phyloP scores from a whole-genome alignment of 345 rosid genomes.

The Hibiscus trionum region DNA sequence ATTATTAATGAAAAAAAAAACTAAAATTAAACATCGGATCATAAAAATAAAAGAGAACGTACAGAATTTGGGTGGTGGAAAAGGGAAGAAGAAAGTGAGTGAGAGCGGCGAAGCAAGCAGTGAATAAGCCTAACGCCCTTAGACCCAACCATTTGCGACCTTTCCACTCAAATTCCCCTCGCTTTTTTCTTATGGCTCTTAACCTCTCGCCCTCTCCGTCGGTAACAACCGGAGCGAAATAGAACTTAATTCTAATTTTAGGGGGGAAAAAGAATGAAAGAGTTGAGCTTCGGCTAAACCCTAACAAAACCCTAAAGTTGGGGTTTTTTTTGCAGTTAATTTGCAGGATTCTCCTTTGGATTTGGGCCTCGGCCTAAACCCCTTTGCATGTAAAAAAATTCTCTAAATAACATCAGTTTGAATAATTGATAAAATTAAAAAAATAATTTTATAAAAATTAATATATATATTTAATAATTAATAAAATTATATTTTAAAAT shows the following conservation, averaged over 20 bases:
- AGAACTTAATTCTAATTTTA: not conserved
- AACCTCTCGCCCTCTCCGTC: not conserved
- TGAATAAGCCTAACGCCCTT: conserved; percentile 55
- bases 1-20: not conserved
- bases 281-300: not conserved
- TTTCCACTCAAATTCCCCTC: not conserved
- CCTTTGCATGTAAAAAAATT: too few species aligned
- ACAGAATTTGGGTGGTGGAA: conserved; percentile 9
- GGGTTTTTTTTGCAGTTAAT: too few species aligned
- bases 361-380: not conserved
- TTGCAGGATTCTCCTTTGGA: not conserved
- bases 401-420: too few species aligned
- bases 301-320: not conserved
- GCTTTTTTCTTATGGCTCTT: not conserved
- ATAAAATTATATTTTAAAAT: too few species aligned
- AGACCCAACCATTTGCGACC: conserved; percentile 47
- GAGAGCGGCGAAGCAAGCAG: conserved; percentile 42
- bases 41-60: not conserved
- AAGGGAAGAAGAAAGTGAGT: conserved; percentile 21
- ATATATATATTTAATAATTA: too few species aligned
- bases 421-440: too few species aligned
- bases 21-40: not conserved
- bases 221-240: not conserved
- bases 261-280: not conserved
- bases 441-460: too few species aligned